These are phyloP conservation scores for Aspergillus cristatus DNA, from an alignment of 495 filamentous ascomycete genomes.

Conservation along the genomic window DNA sequence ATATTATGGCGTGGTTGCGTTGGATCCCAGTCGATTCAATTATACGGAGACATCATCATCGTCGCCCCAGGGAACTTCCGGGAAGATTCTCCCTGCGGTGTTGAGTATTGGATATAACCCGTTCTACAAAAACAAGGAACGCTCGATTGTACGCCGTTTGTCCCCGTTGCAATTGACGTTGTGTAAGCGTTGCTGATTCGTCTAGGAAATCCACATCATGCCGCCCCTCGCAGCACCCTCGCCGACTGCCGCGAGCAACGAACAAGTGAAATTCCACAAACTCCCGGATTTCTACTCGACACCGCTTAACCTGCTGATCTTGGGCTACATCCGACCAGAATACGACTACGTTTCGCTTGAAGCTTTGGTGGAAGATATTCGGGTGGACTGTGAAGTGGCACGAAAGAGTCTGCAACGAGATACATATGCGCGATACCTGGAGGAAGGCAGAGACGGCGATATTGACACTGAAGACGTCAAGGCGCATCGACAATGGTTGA, in stretches of 20 bases:
- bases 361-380: conserved; percentile 78
- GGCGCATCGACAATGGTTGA: conserved; percentile 29
- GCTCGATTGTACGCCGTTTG: conserved; percentile 52
- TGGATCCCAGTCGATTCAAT: conserved; percentile 32
- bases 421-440: conserved; percentile 51
- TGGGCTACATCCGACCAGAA: conserved; percentile 85
- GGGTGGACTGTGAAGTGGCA: conserved; percentile 78
- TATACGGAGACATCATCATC: conserved; percentile 1
- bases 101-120: conserved; percentile 96
- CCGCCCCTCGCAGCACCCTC: conserved; percentile 43
- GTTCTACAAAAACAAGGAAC: conserved; percentile 78
- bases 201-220: conserved; percentile 80
- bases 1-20: conserved; percentile 82
- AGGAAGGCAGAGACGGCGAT: conserved; percentile 29
- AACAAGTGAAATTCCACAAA: conserved; percentile 27
- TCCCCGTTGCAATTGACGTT: conserved; percentile 1
- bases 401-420: conserved; percentile 58
- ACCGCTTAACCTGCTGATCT: conserved; percentile 64
- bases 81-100: conserved; percentile 67
- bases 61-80: too few relatives aligned
- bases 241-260: conserved; percentile 26
- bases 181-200: neutral
- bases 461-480: conserved; percentile 12
- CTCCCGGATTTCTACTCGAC: conserved; percentile 74
- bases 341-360: conserved; percentile 80